Conservation (phyloP, 2,329 filamentous ascomycete genomes). For the Trichoderma hamatum region DNA sequence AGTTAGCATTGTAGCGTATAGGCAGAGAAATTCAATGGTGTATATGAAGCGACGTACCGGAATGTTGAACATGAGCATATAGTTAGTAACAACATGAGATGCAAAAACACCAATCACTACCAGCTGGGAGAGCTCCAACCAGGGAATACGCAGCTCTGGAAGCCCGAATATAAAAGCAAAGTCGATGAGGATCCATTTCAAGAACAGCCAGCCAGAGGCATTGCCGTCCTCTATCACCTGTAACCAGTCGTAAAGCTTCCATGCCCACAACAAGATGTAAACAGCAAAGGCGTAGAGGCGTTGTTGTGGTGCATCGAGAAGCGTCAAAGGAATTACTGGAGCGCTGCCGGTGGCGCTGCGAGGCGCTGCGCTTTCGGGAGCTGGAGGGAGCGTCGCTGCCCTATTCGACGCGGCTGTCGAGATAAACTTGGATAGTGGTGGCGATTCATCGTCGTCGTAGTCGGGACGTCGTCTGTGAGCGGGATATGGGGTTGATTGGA, state of each 20-base stretch:
- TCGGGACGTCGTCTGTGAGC: slow-evolving; percentile 40
- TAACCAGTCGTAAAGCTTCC: slow-evolving; percentile 86
- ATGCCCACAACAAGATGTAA: slow-evolving; percentile 75
- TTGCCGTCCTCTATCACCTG: slow-evolving; percentile 77
- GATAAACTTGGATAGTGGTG: neutral
- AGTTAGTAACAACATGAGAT: slow-evolving; percentile 72
- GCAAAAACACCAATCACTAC: slow-evolving; percentile 73
- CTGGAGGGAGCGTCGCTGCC: slow-evolving; percentile 47
- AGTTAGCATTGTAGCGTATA: neutral
- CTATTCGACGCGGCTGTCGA: slow-evolving; percentile 18
- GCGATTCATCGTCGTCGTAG: slow-evolving; percentile 38
- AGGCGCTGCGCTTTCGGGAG: slow-evolving; percentile 47
- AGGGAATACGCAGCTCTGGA: slow-evolving; percentile 87
- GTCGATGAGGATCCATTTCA: slow-evolving; percentile 93
- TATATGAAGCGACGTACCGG: slow-evolving; percentile 54
- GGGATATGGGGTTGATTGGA: slow-evolving; percentile 71
- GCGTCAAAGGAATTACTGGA: slow-evolving; percentile 77
- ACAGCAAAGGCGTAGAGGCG: slow-evolving; percentile 83
- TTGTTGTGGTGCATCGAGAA: slow-evolving; percentile 89
- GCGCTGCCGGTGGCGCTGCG: slow-evolving; percentile 38
- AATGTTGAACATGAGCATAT: slow-evolving; percentile 90
- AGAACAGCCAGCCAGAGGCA: slow-evolving; percentile 84
- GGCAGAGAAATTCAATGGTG: neutral
- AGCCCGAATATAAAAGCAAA: slow-evolving; percentile 84
- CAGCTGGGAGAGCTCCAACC: slow-evolving; percentile 86